phyloP scores from a whole-genome alignment of 2,329 filamentous ascomycete species.

The Epicoccum sorghinum region DNA sequence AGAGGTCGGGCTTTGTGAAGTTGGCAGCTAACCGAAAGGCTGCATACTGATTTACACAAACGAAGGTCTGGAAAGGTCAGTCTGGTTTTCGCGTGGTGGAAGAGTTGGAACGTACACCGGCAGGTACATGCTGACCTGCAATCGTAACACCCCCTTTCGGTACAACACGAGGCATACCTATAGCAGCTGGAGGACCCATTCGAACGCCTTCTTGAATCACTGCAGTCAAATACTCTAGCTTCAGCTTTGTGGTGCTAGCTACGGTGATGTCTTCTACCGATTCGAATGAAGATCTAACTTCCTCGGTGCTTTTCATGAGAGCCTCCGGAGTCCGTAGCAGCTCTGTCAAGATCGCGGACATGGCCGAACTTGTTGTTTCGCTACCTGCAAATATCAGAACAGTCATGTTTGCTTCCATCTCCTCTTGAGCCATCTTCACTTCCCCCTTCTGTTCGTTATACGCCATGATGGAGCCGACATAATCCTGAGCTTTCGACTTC shows the following conservation, averaged over 20 bases:
- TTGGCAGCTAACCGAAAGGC: slow-evolving; percentile 31
- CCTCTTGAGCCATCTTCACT: slow-evolving; percentile 26
- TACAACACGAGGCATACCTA: slow-evolving; percentile 26
- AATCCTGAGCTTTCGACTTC: slow-evolving; percentile 24
- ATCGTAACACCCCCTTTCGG: slow-evolving; percentile 27
- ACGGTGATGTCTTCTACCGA: slow-evolving; percentile 31
- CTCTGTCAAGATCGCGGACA: slow-evolving; percentile 43
- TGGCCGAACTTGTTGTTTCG: slow-evolving; percentile 50
- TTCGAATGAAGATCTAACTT: slow-evolving; percentile 31
- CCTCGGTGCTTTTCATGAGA: slow-evolving; percentile 28
- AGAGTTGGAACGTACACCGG: slow-evolving; percentile 16
- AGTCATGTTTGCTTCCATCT: slow-evolving; percentile 44
- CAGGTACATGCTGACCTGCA: slow-evolving; percentile 25
- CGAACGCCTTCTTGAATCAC: slow-evolving; percentile 49
- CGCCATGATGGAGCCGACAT: slow-evolving; percentile 32
- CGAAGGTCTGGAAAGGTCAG: slow-evolving; percentile 26
- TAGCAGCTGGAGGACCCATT: slow-evolving; percentile 24
- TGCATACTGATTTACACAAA: slow-evolving; percentile 35
- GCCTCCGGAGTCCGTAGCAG: slow-evolving; percentile 36
- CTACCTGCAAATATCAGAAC: slow-evolving; percentile 51
- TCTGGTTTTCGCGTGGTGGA: neutral
- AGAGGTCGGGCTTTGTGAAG: slow-evolving; percentile 32
- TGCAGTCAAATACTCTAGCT: slow-evolving; percentile 33
- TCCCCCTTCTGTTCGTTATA: slow-evolving; percentile 31
- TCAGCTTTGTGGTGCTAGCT: slow-evolving; percentile 8